Conservation (phyloP, 768 basidiomycete species). For the Calocybe cyanea region DNA sequence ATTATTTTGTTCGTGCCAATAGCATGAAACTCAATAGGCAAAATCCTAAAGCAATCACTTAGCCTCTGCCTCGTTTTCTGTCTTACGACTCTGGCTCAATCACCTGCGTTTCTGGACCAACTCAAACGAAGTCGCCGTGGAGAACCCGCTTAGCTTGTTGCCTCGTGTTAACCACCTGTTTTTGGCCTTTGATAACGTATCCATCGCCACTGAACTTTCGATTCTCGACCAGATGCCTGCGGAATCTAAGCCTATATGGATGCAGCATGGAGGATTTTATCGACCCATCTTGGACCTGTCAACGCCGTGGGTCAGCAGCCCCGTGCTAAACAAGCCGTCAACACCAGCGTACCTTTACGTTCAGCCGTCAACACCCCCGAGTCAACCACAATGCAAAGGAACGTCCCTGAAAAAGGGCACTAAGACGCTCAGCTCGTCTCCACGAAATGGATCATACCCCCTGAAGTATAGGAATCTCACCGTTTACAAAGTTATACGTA, state of each 20-base stretch:
- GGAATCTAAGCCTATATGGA: constrained; percentile 6
- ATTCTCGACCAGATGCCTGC: background rate
- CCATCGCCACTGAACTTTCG: background rate
- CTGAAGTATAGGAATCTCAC: background rate
- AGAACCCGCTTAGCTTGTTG: background rate
- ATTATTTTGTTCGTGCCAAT: too few species aligned
- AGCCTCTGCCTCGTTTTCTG: too few species aligned
- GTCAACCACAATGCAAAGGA: background rate
- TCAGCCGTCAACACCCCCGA: background rate
- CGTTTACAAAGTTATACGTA: constrained; percentile 2
- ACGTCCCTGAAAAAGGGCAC: background rate
- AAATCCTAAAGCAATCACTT: too few species aligned
- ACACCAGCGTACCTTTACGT: constrained; percentile 16
- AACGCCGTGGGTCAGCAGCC: constrained; percentile 25
- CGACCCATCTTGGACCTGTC: constrained; percentile 20
- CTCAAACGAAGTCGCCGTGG: background rate
- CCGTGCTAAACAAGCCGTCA: constrained; percentile 16
- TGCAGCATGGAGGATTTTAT: constrained; percentile 28
- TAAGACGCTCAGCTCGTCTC: too few species aligned
- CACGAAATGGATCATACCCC: background rate
- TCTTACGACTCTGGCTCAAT: too few species aligned
- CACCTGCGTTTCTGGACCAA: too few species aligned
- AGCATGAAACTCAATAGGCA: too few species aligned
- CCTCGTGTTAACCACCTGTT: background rate
- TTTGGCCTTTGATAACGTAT: background rate